These are phyloP conservation scores for Aspergillus amoenus DNA, from an alignment of 2,329 filamentous ascomycete species.

Conservation along the genomic window DNA sequence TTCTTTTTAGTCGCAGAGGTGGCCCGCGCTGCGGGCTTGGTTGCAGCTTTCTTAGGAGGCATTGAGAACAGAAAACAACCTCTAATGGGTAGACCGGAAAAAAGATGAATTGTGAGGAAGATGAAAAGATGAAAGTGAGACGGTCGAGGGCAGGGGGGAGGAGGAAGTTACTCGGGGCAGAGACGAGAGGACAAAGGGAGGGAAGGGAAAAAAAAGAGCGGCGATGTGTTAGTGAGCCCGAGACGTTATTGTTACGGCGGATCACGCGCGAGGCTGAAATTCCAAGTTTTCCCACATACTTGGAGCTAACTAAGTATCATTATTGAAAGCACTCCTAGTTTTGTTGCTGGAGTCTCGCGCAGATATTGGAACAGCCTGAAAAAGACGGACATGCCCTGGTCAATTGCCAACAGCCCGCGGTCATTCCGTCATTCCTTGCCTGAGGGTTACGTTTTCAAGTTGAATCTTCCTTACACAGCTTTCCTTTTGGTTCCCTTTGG, in stretches of 20 bases:
- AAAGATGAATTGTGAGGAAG: background rate
- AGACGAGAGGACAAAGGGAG: conserved; percentile 11
- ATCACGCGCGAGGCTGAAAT: conserved; percentile 7
- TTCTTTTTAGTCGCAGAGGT: conserved; percentile 17
- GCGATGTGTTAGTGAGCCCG: background rate
- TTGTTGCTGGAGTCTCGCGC: background rate
- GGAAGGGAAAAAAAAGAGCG: conserved; percentile 1
- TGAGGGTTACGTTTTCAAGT: background rate
- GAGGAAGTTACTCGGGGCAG: background rate
- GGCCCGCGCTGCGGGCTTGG: conserved; percentile 22
- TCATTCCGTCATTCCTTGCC: background rate
- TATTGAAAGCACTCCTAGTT: background rate
- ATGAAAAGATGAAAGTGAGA: background rate
- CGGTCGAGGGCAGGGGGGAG: background rate
- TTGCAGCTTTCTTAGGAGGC: conserved; percentile 31
- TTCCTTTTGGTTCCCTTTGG: background rate
- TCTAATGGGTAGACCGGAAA: background rate
- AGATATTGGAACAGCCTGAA: no score
- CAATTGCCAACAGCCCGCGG: no score
- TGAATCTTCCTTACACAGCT: background rate
- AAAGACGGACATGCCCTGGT: no score
- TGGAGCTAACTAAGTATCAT: background rate
- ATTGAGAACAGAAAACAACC: conserved; percentile 14
- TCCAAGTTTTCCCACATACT: background rate
- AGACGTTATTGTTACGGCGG: conserved; percentile 7